Evolutionary conservation across 139 green algal species (phyloP), one percentile per base, ranked within the genome.

Genomic region (Mesotaenium endlicherianum): DNA sequence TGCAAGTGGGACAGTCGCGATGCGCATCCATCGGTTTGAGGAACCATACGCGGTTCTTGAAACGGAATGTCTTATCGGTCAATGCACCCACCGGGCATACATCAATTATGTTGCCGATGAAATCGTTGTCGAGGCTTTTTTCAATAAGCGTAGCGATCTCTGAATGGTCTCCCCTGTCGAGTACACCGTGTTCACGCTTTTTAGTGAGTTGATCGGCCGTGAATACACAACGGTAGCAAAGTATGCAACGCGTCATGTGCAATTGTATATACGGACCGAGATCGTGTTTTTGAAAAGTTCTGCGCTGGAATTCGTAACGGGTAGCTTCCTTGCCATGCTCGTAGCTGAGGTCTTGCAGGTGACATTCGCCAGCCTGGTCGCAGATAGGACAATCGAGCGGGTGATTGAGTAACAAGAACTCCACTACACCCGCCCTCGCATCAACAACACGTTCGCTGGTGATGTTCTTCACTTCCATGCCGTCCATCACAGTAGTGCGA

Each of bases 341-440:
- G 92, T 97, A 96, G n/a, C 94, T 88, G 90, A 97, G 93, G 42
- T 88, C 83, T 42, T 98, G 95, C 83, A 98, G 87, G 90, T 98
- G 95, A 77, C 95, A 98, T 91, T 98, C 95, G 38, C 95, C 95
- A 50, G 95, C 95, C 89, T 98, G 95, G 87, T 98, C 95, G 89
- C 95, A 98, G 83, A 98, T 98, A 67, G 95, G 95, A 90, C 95
- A 98, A 77, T 98, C 95, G 76, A 98, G 91, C 17, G 95, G 95
- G 87, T 98, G 95, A 86, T 98, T 98, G 60, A 96, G 89, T 87
- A 98, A 91, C 85, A 98, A 86, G 74, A 98, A 97, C 93, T 98
- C 95, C 95, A 98, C 98, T 39, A 98, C 95, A 34, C 95, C 95
- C 91, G 98, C 95, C 2, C 95, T 88, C 2, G 95, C 95, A 82